Percentiles rank a stretch among this genome's conserved stretches.
Evolutionary conservation across 164 flowering plant species (phyloP).

Genomic region (Magnolia changhungtana): DNA sequence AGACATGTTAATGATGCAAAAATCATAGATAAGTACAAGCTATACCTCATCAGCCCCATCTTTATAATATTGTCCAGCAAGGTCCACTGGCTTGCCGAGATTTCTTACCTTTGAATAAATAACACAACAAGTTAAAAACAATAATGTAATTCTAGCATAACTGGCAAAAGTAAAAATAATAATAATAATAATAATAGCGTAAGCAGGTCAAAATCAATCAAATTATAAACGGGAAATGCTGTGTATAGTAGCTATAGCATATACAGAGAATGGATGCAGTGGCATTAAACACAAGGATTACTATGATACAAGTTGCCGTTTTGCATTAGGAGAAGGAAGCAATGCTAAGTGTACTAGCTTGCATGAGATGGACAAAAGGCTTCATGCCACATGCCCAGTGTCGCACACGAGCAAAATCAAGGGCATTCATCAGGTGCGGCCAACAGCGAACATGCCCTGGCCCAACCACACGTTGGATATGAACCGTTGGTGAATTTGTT

Average conservation of each 20-base stretch:
- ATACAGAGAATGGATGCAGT: not conserved
- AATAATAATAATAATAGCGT: not conserved
- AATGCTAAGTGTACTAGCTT: not conserved
- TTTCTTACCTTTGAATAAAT: slow-evolving; percentile 65
- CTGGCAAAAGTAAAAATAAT: not conserved
- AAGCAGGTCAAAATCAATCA: not conserved
- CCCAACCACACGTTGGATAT: too few relatives aligned
- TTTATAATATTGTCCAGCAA: slow-evolving; percentile 84
- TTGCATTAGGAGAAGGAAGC: not conserved
- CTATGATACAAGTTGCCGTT: not conserved
- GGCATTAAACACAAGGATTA: not conserved
- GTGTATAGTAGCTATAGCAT: not conserved
- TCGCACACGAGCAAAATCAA: not conserved
- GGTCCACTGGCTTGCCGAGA: slow-evolving; percentile 97
- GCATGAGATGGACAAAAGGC: not conserved
- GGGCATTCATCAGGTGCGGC: too few relatives aligned
- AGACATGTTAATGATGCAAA: not conserved
- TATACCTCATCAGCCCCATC: slow-evolving; percentile 99
- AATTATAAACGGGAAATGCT: not conserved
- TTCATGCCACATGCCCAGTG: not conserved
- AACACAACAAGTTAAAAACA: slow-evolving; percentile 1
- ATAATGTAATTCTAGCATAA: slow-evolving; percentile 7
- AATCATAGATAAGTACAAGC: not conserved
- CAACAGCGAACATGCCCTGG: too few relatives aligned
- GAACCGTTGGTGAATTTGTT: too few relatives aligned